A percentile compares a stretch with the other conserved stretches of the same genome.
These are phyloP conservation scores for Nicotiana undulata DNA, from an alignment of 257 asterid species.

Conservation along the genomic window DNA sequence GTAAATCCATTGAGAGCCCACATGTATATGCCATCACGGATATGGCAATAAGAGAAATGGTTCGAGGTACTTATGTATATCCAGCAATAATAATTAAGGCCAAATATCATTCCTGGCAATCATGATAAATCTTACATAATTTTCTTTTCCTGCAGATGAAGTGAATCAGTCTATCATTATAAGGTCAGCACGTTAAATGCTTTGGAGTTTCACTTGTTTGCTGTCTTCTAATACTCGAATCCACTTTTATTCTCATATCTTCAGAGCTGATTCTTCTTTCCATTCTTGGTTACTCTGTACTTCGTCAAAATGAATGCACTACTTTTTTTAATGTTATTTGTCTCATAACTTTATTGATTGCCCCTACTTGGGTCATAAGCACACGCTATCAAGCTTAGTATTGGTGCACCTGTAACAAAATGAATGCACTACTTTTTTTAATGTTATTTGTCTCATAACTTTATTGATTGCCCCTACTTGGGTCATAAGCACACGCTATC, in stretches of 20 bases:
- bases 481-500: not conserved
- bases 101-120: not conserved
- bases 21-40: conserved; percentile 96
- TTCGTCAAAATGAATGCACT: not conserved
- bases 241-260: not conserved
- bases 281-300: not conserved
- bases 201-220: not conserved
- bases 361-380: not conserved
- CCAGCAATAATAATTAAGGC: not conserved
- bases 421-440: no score
- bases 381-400: not conserved
- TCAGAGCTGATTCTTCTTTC: not conserved
- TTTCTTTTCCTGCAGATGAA: conserved; percentile 75
- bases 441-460: not conserved
- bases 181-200: conserved; percentile 49
- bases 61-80: conserved; percentile 55
- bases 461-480: not conserved
- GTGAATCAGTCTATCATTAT: conserved; percentile 94
- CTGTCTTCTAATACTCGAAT: not conserved
- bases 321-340: not conserved
- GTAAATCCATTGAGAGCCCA: conserved; percentile 63
- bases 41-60: conserved; percentile 95
- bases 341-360: not conserved
- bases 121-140: conserved; percentile 7
- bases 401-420: not conserved